phyloP scores from a whole-genome alignment of 2,329 filamentous ascomycete genomes.

The Fusarium dimerum region DNA sequence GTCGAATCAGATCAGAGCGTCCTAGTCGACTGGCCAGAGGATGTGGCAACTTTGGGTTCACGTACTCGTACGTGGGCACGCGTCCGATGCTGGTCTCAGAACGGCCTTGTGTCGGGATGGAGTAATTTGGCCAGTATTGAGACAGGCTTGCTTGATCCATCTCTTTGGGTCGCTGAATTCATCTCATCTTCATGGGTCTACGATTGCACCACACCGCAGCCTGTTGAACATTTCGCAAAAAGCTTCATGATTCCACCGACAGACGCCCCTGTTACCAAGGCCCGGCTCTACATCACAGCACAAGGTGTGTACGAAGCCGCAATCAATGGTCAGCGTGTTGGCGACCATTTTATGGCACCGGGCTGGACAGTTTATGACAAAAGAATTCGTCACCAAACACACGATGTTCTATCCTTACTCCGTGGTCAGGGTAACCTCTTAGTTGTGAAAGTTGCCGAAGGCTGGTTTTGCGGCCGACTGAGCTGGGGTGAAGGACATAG shows the following conservation, averaged over 20 bases:
- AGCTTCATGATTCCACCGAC: neutral
- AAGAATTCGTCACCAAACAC: constrained; percentile 52
- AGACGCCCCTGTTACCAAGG: neutral
- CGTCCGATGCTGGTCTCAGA: too few relatives aligned
- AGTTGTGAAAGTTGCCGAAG: constrained; percentile 45
- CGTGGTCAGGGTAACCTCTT: constrained; percentile 38
- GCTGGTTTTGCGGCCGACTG: constrained; percentile 47
- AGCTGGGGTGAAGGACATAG: constrained; percentile 10
- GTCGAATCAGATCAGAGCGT: too few relatives aligned
- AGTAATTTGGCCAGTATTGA: neutral
- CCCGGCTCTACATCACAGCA: constrained; percentile 44
- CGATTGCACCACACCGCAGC: neutral
- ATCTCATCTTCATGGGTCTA: too few relatives aligned
- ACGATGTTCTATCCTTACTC: constrained; percentile 48
- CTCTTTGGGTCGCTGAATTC: neutral
- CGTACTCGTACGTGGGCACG: too few relatives aligned
- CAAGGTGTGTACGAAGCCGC: constrained; percentile 46
- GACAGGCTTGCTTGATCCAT: neutral
- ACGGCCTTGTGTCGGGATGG: too few relatives aligned
- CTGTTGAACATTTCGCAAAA: neutral
- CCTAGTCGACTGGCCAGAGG: too few relatives aligned
- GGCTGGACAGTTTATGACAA: constrained; percentile 52
- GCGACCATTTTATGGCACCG: constrained; percentile 44
- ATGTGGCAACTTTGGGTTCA: too few relatives aligned
- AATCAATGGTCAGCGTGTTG: constrained; percentile 46